Evolutionary conservation across 352 stramenopile genomes (phyloP).

Genomic region (Plasmopara viticola): DNA sequence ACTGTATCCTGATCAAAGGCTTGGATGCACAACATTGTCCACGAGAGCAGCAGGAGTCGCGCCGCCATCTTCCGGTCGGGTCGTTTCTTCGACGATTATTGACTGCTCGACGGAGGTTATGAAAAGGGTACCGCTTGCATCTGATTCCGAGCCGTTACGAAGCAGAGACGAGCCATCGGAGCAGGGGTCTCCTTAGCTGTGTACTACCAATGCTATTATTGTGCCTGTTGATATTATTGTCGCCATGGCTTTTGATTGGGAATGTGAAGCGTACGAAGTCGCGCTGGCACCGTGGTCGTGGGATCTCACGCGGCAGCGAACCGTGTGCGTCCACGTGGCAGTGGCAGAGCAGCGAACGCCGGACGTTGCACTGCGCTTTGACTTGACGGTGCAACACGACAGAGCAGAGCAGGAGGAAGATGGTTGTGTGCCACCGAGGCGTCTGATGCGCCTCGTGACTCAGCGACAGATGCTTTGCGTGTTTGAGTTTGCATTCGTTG

Average conservation of each 20-base stretch:
- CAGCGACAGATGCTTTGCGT: constrained; percentile 41
- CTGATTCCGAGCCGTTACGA: not conserved
- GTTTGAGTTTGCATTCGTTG: constrained; percentile 33
- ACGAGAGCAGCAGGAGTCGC: constrained; percentile 1
- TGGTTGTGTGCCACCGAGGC: not conserved
- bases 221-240: not conserved
- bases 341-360: constrained; percentile 34
- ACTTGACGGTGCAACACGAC: constrained; percentile 9
- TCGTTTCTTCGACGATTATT: not conserved
- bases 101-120: not conserved
- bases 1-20: constrained; percentile 2
- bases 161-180: not conserved
- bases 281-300: constrained; percentile 20
- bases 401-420: not conserved
- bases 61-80: not conserved
- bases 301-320: constrained; percentile 12
- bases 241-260: constrained; percentile 19
- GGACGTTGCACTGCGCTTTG: constrained; percentile 42
- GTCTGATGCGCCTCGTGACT: constrained; percentile 28
- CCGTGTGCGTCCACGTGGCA: constrained; percentile 13
- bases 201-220: not conserved
- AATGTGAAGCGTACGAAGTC: constrained; percentile 8
- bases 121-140: not conserved
- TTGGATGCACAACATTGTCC: constrained; percentile 6
- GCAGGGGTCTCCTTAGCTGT: not conserved